Conservation (phyloP, 768 basidiomycete species). For the Suillus hirtellus region DNA sequence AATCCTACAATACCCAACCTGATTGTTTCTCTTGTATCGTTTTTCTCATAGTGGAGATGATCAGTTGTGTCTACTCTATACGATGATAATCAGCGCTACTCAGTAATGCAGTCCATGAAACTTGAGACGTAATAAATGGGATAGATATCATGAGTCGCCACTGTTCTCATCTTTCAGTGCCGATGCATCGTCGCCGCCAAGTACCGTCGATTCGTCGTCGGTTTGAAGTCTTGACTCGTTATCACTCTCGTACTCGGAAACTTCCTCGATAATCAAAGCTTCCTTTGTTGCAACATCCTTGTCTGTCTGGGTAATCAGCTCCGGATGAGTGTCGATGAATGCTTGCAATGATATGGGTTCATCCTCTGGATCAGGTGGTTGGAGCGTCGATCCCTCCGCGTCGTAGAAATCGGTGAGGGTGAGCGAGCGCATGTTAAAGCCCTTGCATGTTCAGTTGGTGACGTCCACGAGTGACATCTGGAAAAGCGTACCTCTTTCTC, state of each 20-base stretch:
- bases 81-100: constrained; percentile 2
- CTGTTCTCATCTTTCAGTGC: neutral
- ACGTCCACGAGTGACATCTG: neutral
- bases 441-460: constrained; percentile 41
- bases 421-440: constrained; percentile 76
- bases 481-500: constrained; percentile 44
- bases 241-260: neutral
- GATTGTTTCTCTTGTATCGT: constrained; percentile 2
- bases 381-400: constrained; percentile 33
- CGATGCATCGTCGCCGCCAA: constrained; percentile 1
- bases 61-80: constrained; percentile 1
- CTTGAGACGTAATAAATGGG: neutral
- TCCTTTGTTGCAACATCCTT: neutral
- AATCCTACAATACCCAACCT: constrained; percentile 11
- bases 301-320: neutral
- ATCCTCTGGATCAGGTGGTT: neutral
- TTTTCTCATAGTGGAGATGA: constrained; percentile 7
- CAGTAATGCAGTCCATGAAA: neutral
- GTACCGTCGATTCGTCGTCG: constrained; percentile 11
- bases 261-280: neutral
- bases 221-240: neutral
- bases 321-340: neutral
- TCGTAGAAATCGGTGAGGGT: constrained; percentile 67
- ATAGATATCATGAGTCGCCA: neutral
- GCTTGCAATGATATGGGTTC: constrained; percentile 1